Percentiles rank a stretch among this genome's conserved stretches.
These are phyloP conservation scores for Leishmania major DNA, from an alignment of 208 protist genomes.

Conservation along the genomic window DNA sequence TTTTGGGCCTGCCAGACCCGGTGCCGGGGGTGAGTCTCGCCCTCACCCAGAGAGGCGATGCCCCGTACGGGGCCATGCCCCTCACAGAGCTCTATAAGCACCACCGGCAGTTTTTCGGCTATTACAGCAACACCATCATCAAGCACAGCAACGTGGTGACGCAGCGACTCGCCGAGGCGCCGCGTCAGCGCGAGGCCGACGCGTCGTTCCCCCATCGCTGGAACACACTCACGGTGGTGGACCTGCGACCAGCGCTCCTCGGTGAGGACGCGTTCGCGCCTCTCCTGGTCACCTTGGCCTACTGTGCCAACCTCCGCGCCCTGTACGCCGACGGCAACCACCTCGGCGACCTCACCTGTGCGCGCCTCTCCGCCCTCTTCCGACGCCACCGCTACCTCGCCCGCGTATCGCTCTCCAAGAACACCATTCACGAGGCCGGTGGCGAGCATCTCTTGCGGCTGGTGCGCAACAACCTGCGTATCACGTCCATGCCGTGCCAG, in stretches of 20 bases:
- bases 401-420: slow-evolving; percentile 49
- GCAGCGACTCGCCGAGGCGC: slow-evolving; percentile 14
- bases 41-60: slow-evolving; percentile 27
- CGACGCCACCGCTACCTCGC: slow-evolving; percentile 57
- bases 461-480: slow-evolving; percentile 57
- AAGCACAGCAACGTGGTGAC: slow-evolving; percentile 40
- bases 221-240: slow-evolving; percentile 50
- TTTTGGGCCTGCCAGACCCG: slow-evolving; percentile 30
- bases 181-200: slow-evolving; percentile 26
- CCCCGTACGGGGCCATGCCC: slow-evolving; percentile 74
- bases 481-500: slow-evolving; percentile 45
- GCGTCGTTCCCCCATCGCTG: slow-evolving; percentile 62
- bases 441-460: slow-evolving; percentile 77
- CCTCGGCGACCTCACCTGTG: slow-evolving; percentile 67
- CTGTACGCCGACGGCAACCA: slow-evolving; percentile 70
- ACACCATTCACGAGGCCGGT: slow-evolving; percentile 77
- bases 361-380: slow-evolving; percentile 68
- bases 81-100: slow-evolving; percentile 67
- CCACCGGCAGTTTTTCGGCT: slow-evolving; percentile 63
- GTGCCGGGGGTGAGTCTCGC: slow-evolving; percentile 22
- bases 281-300: slow-evolving; percentile 65
- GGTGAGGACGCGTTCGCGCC: slow-evolving; percentile 69
- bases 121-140: slow-evolving; percentile 43
- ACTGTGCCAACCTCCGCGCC: slow-evolving; percentile 59
- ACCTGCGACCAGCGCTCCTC: slow-evolving; percentile 61